Percentiles rank a stretch among this genome's conserved stretches.
These are phyloP conservation scores for Neurospora hispaniola DNA, from an alignment of 495 filamentous ascomycete genomes.

Conservation along the genomic window DNA sequence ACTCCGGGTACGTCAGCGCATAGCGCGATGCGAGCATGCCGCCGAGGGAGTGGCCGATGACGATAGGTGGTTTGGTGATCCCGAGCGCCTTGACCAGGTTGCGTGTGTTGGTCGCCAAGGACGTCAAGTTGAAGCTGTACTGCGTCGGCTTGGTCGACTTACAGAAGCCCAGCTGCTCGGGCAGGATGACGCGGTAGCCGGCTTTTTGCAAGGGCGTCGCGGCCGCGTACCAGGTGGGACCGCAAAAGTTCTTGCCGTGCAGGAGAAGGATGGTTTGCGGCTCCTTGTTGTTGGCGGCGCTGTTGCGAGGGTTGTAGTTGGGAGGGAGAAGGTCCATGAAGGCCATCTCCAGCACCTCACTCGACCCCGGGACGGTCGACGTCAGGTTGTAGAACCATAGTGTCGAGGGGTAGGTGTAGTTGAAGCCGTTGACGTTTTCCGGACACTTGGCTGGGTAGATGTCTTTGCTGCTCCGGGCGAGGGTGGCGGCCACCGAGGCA, in stretches of 20 bases:
- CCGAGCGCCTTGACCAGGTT: constrained; percentile 22
- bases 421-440: constrained; percentile 28
- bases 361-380: constrained; percentile 19
- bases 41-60: constrained; percentile 38
- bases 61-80: constrained; percentile 17
- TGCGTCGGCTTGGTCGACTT: constrained; percentile 33
- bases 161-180: constrained; percentile 39
- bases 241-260: constrained; percentile 40
- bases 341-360: constrained; percentile 27
- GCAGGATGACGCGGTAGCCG: constrained; percentile 35
- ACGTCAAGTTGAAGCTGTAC: constrained; percentile 35
- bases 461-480: constrained; percentile 13
- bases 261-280: constrained; percentile 26
- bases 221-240: constrained; percentile 30
- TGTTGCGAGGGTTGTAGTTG: constrained; percentile 2
- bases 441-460: constrained; percentile 9
- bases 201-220: constrained; percentile 16
- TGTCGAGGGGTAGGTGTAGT: constrained; percentile 34
- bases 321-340: constrained; percentile 34
- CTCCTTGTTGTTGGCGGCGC: constrained; percentile 9
- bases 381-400: constrained; percentile 28
- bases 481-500: constrained; percentile 5
- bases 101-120: constrained; percentile 31
- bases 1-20: constrained; percentile 31
- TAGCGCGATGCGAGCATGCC: constrained; percentile 35